These are phyloP conservation scores for Lepiota brunneoincarnata DNA, from an alignment of 768 basidiomycete genomes.

Conservation along the genomic window DNA sequence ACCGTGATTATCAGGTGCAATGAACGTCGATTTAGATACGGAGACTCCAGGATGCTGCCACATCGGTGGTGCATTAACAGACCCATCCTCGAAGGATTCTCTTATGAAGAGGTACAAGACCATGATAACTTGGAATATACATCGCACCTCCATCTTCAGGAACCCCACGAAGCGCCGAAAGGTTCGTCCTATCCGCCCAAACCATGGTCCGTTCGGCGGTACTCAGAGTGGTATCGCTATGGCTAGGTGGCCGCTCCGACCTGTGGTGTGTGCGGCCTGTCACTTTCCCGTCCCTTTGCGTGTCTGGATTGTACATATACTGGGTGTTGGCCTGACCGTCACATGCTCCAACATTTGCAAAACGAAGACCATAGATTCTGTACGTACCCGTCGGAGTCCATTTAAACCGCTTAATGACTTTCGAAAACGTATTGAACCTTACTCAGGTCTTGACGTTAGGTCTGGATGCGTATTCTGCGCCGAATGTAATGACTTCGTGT, in stretches of 20 bases:
- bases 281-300: constrained; percentile 63
- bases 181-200: constrained; percentile 33
- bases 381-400: constrained; percentile 33
- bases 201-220: not conserved
- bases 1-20: not conserved
- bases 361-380: constrained; percentile 63
- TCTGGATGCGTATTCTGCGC: constrained; percentile 76
- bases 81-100: not conserved
- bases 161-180: constrained; percentile 62
- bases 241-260: constrained; percentile 50
- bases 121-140: constrained; percentile 54
- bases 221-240: not conserved
- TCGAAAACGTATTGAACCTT: constrained; percentile 1
- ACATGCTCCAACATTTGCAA: constrained; percentile 56
- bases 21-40: not conserved
- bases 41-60: constrained; percentile 2
- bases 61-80: not conserved
- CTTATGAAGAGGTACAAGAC: constrained; percentile 47
- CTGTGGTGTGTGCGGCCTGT: constrained; percentile 56
- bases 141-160: constrained; percentile 40
- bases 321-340: constrained; percentile 67
- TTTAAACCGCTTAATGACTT: not conserved
- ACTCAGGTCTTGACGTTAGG: constrained; percentile 67
- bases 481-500: constrained; percentile 74
- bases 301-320: constrained; percentile 71